Evolutionary conservation across 2,329 filamentous ascomycete genomes (phyloP).

Genomic region (Trichoderma hamatum): DNA sequence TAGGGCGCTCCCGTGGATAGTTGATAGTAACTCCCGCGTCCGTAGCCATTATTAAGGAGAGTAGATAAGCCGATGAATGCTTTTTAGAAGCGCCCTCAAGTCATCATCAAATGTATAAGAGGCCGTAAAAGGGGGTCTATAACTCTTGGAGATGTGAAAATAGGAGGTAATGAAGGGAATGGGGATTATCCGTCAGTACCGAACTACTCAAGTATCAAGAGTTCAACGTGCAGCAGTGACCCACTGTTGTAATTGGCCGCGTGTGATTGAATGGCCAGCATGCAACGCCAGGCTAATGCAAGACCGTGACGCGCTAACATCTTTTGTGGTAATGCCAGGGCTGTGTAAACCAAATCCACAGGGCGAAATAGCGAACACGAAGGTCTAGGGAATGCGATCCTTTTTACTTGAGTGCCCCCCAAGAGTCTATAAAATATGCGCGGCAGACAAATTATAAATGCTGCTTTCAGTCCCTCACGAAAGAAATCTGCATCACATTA

Average conservation of each 20-base stretch:
- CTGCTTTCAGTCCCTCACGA: neutral
- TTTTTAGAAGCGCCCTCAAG: neutral
- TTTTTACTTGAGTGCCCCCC: neutral
- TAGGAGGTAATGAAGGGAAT: neutral
- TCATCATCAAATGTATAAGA: neutral
- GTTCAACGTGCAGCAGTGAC: neutral
- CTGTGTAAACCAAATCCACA: neutral
- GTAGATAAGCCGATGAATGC: neutral
- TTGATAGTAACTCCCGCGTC: neutral
- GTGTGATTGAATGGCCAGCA: neutral
- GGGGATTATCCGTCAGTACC: neutral
- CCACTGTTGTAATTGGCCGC: neutral
- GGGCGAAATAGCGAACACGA: neutral
- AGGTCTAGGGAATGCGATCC: neutral
- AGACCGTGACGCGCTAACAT: constrained; percentile 5
- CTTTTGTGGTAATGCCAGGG: neutral
- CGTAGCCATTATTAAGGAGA: neutral
- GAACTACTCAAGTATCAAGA: neutral
- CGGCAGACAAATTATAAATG: neutral
- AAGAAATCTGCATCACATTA: neutral
- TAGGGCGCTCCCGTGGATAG: neutral
- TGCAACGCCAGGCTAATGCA: neutral
- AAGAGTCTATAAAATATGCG: neutral
- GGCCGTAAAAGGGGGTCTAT: neutral
- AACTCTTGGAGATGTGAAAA: neutral